These are phyloP conservation scores for Collybia sp. DNA, from an alignment of 768 basidiomycete genomes.

Conservation along the genomic window DNA sequence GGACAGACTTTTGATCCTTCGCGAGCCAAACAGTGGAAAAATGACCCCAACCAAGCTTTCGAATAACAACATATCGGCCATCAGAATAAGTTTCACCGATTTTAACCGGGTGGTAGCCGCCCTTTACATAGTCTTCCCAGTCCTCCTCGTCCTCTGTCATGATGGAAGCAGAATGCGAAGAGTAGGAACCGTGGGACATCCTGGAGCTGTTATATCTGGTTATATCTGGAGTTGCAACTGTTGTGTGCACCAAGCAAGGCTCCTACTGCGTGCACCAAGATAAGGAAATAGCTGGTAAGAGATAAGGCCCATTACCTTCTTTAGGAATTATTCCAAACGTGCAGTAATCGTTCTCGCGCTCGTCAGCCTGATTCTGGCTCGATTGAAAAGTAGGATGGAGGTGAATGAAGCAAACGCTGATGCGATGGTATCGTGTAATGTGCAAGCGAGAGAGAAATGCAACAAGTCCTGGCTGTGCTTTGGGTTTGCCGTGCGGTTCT, in stretches of 20 bases:
- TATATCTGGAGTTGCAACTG: neutral
- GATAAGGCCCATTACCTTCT: neutral
- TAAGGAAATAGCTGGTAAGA: neutral
- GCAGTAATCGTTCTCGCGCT: too few species aligned
- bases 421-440: too few species aligned
- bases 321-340: too few species aligned
- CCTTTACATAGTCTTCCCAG: constrained; percentile 80
- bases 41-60: constrained; percentile 96
- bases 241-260: neutral
- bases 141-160: constrained; percentile 93
- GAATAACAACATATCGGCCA: constrained; percentile 82
- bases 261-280: neutral
- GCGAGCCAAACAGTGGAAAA: constrained; percentile 94
- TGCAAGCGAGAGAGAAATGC: too few species aligned
- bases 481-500: too few species aligned
- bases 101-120: constrained; percentile 90
- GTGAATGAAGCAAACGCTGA: too few species aligned
- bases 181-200: constrained; percentile 74
- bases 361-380: too few species aligned
- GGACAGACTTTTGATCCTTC: constrained; percentile 58
- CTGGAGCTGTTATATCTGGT: neutral
- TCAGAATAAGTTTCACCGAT: constrained; percentile 90
- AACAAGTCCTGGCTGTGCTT: too few species aligned
- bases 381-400: too few species aligned
- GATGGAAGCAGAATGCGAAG: constrained; percentile 69